Conservation (phyloP, 2,329 filamentous ascomycete genomes). For the Monilinia fructigena region DNA sequence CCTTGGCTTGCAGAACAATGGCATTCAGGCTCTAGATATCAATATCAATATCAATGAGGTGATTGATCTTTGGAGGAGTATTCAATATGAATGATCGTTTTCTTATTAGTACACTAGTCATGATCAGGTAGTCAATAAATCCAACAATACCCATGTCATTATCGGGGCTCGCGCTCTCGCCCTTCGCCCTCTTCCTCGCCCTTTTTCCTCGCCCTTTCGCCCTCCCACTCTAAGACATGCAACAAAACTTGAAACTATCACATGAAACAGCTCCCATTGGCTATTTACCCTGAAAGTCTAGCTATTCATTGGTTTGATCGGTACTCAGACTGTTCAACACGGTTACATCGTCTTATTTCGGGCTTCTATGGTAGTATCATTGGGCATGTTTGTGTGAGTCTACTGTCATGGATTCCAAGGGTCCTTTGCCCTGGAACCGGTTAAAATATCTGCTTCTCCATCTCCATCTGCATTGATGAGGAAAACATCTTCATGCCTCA, state of each 20-base stretch:
- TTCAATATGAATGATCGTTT: neutral
- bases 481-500: conserved; percentile 60
- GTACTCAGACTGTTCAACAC: neutral
- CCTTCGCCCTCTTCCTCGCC: neutral
- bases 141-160: neutral
- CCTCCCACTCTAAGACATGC: conserved; percentile 14
- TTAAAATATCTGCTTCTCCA: conserved; percentile 50
- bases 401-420: conserved; percentile 51
- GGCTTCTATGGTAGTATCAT: neutral
- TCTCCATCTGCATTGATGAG: conserved; percentile 53
- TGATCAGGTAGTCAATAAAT: neutral
- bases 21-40: neutral
- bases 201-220: neutral
- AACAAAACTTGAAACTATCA: conserved; percentile 14
- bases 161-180: neutral
- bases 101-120: no score
- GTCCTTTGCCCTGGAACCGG: conserved; percentile 50
- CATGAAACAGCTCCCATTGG: conserved; percentile 10
- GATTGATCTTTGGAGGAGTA: neutral
- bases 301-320: conserved; percentile 2
- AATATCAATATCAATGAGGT: neutral
- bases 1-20: neutral
- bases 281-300: neutral
- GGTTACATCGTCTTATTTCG: neutral
- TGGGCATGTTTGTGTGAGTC: neutral